A percentile compares a stretch with the other conserved stretches of the same genome.
These are phyloP conservation scores for Schizochytrium sp. DNA, from an alignment of 108 stramenopile species.

Conservation along the genomic window DNA sequence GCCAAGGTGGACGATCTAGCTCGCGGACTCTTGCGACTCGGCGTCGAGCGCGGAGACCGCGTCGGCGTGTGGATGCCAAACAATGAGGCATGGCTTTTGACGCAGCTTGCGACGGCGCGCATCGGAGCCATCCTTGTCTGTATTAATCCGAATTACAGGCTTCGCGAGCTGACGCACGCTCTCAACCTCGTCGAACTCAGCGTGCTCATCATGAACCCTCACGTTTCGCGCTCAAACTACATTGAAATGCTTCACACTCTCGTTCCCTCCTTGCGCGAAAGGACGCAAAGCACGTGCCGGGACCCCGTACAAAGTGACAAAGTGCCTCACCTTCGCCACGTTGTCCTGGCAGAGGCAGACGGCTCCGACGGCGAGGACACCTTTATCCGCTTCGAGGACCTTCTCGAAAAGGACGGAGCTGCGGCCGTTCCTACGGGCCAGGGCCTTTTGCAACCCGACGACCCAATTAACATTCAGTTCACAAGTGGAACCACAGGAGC, in stretches of 20 bases:
- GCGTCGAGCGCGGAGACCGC: conserved; percentile 12
- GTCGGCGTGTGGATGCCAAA: conserved; percentile 24
- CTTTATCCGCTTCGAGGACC: background rate
- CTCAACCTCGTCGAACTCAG: conserved; percentile 5
- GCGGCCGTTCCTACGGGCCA: background rate
- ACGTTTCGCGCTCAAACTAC: background rate
- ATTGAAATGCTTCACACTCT: background rate
- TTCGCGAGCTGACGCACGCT: conserved; percentile 17
- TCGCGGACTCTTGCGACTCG: background rate
- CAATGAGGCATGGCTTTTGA: conserved; percentile 2
- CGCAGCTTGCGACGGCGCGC: background rate
- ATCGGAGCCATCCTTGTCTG: conserved; percentile 4
- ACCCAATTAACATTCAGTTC: conserved; percentile 16
- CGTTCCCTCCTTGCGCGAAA: background rate
- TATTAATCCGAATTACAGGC: conserved; percentile 8
- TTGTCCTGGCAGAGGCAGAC: background rate
- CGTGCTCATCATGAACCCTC: background rate
- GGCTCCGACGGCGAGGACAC: background rate
- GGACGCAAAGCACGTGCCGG: background rate
- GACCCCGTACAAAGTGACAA: background rate
- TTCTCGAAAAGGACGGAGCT: background rate
- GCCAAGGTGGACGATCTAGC: conserved; percentile 5
- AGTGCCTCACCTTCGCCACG: background rate
- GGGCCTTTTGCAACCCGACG: background rate
- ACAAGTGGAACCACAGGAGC: conserved; percentile 12